phyloP scores from a whole-genome alignment of 805 yeast genomes.

The Candida silvatica region DNA sequence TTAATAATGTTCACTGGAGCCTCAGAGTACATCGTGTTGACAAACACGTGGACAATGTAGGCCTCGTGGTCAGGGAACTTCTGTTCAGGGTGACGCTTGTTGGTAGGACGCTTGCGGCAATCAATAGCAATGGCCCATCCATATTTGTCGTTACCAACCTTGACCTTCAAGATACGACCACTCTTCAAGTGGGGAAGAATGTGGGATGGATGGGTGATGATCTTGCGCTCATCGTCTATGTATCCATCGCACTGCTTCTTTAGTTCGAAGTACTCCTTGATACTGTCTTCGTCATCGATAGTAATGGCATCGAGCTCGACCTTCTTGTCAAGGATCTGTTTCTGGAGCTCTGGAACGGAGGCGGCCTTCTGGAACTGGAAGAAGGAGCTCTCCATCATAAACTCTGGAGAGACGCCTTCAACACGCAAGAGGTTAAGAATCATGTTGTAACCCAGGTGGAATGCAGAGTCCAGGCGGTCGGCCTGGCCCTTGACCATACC shows the following conservation, averaged over 20 bases:
- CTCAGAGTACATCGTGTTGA: conserved; percentile 68
- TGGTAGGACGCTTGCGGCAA: conserved; percentile 40
- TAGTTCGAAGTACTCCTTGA: conserved; percentile 78
- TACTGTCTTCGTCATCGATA: conserved; percentile 65
- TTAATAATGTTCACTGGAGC: conserved; percentile 79
- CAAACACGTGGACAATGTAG: conserved; percentile 78
- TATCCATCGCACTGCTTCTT: conserved; percentile 64
- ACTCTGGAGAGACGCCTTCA: conserved; percentile 97
- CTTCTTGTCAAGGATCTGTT: conserved; percentile 47
- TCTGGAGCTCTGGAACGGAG: conserved; percentile 79
- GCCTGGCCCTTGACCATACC: conserved; percentile 99
- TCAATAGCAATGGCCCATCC: conserved; percentile 96
- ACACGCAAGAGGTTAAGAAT: conserved; percentile 91
- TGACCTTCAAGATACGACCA: conserved; percentile 75
- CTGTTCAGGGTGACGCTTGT: conserved; percentile 47
- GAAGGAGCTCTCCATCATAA: conserved; percentile 89
- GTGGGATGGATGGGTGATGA: conserved; percentile 88
- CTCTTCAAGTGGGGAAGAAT: conserved; percentile 76
- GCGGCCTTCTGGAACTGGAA: conserved; percentile 92
- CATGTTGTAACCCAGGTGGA: conserved; percentile 97
- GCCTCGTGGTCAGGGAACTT: conserved; percentile 79
- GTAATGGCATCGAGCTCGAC: conserved; percentile 37
- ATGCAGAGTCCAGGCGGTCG: conserved; percentile 93
- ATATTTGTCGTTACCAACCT: conserved; percentile 56
- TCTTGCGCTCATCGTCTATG: conserved; percentile 66